Conservation (phyloP, 1,284 basidiomycete species). For the Coniophora puteana region DNA sequence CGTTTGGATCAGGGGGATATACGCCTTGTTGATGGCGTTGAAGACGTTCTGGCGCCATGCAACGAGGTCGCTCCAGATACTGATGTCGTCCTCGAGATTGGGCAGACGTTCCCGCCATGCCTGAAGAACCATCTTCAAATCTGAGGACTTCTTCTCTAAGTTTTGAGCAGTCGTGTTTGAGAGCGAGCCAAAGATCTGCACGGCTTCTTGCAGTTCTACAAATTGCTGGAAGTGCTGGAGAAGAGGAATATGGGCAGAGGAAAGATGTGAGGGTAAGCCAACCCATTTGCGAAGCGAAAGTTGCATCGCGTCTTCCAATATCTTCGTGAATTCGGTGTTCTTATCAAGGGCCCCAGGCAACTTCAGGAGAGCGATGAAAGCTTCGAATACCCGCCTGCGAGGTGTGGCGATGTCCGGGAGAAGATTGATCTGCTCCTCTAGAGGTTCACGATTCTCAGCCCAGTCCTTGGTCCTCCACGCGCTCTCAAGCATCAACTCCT, state of each 20-base stretch:
- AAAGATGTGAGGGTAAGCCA: constrained; percentile 81
- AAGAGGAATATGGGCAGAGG: constrained; percentile 90
- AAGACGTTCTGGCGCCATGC: constrained; percentile 96
- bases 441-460: constrained; percentile 73
- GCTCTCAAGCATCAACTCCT: constrained; percentile 91
- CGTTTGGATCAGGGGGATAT: constrained; percentile 82
- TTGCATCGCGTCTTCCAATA: constrained; percentile 97
- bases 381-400: constrained; percentile 92
- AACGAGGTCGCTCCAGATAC: constrained; percentile 97
- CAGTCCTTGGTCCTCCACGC: constrained; percentile 96
- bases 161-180: constrained; percentile 87
- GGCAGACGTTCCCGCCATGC: constrained; percentile 98
- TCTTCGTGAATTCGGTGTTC: constrained; percentile 78
- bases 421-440: constrained; percentile 84
- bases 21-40: constrained; percentile 95
- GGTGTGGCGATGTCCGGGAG: constrained; percentile 89
- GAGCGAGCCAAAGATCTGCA: constrained; percentile 91
- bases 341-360: constrained; percentile 63
- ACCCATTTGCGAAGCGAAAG: constrained; percentile 96
- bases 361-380: constrained; percentile 85
- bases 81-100: constrained; percentile 97
- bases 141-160: constrained; percentile 91
- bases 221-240: constrained; percentile 99
- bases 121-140: constrained; percentile 94
- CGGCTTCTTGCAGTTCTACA: constrained; percentile 96